Evolutionary conservation across 768 basidiomycete genomes (phyloP).

Genomic region (Naganishia vaughanmartiniae): DNA sequence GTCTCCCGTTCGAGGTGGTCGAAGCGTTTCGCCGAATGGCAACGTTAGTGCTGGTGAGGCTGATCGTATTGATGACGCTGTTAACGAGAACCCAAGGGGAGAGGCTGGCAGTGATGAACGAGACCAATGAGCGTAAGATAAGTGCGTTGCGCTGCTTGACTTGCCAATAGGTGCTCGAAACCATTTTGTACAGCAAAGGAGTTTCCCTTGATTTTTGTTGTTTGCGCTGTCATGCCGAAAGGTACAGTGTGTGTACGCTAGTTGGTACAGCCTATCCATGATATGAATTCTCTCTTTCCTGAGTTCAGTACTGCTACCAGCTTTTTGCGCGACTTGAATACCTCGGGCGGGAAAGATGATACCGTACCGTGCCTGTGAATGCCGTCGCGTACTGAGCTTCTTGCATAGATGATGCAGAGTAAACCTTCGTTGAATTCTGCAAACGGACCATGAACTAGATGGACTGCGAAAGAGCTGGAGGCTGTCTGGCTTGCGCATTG

Average conservation of each 20-base stretch:
- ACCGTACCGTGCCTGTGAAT: too few relatives aligned
- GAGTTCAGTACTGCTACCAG: not conserved
- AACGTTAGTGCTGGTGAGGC: constrained; percentile 14
- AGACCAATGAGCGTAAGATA: constrained; percentile 14
- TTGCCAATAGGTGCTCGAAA: not conserved
- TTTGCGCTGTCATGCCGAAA: not conserved
- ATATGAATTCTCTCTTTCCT: not conserved
- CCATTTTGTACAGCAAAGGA: not conserved
- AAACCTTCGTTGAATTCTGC: too few relatives aligned
- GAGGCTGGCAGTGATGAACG: constrained; percentile 21
- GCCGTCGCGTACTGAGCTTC: too few relatives aligned
- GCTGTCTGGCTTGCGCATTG: too few relatives aligned
- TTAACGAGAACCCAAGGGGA: constrained; percentile 10
- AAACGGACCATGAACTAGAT: too few relatives aligned
- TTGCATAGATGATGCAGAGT: too few relatives aligned
- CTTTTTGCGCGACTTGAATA: too few relatives aligned
- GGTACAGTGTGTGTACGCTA: not conserved
- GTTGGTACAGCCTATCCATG: not conserved
- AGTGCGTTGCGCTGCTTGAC: not conserved
- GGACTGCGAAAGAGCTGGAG: too few relatives aligned
- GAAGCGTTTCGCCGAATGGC: constrained; percentile 11
- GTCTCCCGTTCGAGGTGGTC: constrained; percentile 19
- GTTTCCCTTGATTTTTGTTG: not conserved
- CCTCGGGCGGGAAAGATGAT: too few relatives aligned
- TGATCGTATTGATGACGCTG: constrained; percentile 20